phyloP scores from a whole-genome alignment of 1,139 yeast genomes.

The Schwanniomyces etchellsii region DNA sequence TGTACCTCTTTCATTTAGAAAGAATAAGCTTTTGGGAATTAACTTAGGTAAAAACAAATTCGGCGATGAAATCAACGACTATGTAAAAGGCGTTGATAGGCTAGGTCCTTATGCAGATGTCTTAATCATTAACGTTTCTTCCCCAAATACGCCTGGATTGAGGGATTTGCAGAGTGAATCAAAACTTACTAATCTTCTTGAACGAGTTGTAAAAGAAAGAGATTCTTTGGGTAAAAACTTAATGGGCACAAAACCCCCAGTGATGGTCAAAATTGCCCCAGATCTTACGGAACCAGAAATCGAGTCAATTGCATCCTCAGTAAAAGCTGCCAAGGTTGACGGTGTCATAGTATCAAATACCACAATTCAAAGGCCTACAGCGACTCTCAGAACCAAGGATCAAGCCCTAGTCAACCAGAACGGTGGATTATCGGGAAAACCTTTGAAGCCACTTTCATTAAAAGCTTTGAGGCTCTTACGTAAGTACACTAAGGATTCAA shows the following conservation, averaged over 20 bases:
- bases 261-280: constrained; percentile 89
- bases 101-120: constrained; percentile 87
- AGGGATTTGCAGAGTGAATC: constrained; percentile 78
- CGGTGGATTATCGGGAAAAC: constrained; percentile 91
- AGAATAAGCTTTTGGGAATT: constrained; percentile 67
- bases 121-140: constrained; percentile 84
- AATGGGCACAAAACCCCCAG: constrained; percentile 56
- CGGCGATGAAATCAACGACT: constrained; percentile 87
- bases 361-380: constrained; percentile 71
- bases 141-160: constrained; percentile 95
- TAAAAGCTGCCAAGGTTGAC: constrained; percentile 72
- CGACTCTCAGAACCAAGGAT: constrained; percentile 43
- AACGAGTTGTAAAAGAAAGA: constrained; percentile 60
- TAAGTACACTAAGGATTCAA: constrained; percentile 67
- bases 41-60: constrained; percentile 89
- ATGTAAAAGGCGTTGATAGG: constrained; percentile 73
- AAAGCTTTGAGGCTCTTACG: constrained; percentile 66
- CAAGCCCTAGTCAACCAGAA: constrained; percentile 43
- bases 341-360: constrained; percentile 93
- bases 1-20: constrained; percentile 45
- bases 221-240: constrained; percentile 34
- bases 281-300: constrained; percentile 81
- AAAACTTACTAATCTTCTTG: constrained; percentile 61
- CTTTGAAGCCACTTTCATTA: constrained; percentile 78
- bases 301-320: constrained; percentile 76